Base-by-base conservation (phyloP, 768 basidiomycete genomes). In the Boletus rufocinnamomeus region DNA sequence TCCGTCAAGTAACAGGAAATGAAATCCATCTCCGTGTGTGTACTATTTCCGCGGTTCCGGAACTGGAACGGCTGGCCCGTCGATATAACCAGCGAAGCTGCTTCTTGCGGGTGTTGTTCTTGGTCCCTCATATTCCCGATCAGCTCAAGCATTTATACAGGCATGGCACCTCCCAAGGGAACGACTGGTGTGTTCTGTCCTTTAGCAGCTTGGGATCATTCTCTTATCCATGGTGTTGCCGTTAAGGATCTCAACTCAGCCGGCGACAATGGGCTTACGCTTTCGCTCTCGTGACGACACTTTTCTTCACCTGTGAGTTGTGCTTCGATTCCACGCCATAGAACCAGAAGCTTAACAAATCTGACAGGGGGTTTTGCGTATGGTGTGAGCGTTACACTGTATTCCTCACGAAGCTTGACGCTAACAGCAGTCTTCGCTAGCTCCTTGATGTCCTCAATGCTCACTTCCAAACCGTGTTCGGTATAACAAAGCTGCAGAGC, bases 391-490 rank as follows among this genome's bases (percentile, higher is more conserved):
- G 28, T 25, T 35, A 25, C 34, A n/a, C 9, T 48, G 1, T 50
- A 17, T 14, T 21, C 34, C n/a, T 54, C 41, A n/a, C 27, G 14
- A 32, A 45, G 17, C 17, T 52, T 14, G 8, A 55, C 59, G 46
- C 62, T 46, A 50, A 76, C 34, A 62, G 68, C 59, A 63, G 63
- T 49, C 32, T 44, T 41, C 16, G 72, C 23, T 63, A 86, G 84
- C 79, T 86, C 49, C 84, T 86, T 62, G 85, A 86, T 66, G 85
- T 86, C 53, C 76, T 86, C 58, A 86, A 86, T 65, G 82, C 86
- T 48, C 88, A 91, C 74, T 91, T 91, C 74, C 88, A 89, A 75
- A 70, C 71, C 3, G 81, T 88, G 40, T 88, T 91, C 67, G 76
- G 77, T 13, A 87, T 92, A 68, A 74, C 77, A 40, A 88, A 86